Conservation (phyloP, 1,284 basidiomycete genomes). For the Apiotrichum laibachii region DNA sequence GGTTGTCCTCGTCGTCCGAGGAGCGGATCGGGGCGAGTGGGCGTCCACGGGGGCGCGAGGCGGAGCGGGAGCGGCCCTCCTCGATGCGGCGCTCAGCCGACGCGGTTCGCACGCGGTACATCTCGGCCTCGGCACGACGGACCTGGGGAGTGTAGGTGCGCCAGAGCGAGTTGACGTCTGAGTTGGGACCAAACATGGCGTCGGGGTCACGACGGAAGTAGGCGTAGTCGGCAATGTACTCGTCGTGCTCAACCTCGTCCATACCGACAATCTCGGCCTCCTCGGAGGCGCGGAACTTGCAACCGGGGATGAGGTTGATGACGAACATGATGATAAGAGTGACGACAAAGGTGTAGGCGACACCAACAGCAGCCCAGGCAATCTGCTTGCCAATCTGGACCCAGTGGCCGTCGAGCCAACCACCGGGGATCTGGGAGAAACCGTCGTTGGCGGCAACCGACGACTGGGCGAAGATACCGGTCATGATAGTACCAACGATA, state of each 20-base stretch:
- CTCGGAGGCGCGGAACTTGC: constrained; percentile 68
- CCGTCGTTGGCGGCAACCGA: constrained; percentile 73
- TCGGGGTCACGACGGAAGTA: constrained; percentile 51
- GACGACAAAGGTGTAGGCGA: constrained; percentile 57
- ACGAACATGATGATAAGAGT: constrained; percentile 56
- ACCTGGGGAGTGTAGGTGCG: constrained; percentile 15
- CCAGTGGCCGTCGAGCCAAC: constrained; percentile 70
- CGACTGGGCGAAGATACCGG: constrained; percentile 65
- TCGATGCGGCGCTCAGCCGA: constrained; percentile 8
- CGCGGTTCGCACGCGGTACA: constrained; percentile 5
- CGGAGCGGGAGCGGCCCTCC: constrained; percentile 1
- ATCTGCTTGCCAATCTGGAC: constrained; percentile 79
- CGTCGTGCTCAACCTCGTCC: constrained; percentile 59
- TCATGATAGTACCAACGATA: constrained; percentile 71
- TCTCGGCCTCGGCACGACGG: constrained; percentile 8
- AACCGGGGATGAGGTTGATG: constrained; percentile 72
- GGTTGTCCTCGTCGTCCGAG: background rate
- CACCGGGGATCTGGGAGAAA: constrained; percentile 58
- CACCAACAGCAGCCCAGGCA: constrained; percentile 71
- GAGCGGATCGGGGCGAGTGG: background rate
- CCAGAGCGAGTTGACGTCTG: constrained; percentile 13
- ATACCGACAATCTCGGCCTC: constrained; percentile 81
- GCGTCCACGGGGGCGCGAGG: constrained; percentile 1
- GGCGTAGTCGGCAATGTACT: constrained; percentile 52
- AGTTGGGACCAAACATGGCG: constrained; percentile 23